phyloP scores from a whole-genome alignment of 345 rosid species.

The Camelina laxa region DNA sequence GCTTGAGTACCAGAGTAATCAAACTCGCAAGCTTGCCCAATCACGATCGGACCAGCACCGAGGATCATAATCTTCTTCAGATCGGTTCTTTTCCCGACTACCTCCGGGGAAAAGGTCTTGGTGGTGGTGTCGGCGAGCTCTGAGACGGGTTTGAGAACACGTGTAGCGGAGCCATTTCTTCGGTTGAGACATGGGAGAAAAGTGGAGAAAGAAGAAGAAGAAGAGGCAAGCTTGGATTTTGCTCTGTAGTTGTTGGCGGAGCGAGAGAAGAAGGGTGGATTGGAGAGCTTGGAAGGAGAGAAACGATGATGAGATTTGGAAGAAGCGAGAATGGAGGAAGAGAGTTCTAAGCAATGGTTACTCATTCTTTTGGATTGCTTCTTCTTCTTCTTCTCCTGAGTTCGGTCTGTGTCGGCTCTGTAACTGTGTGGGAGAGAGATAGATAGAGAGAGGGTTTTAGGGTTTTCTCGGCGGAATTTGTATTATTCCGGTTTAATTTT shows the following conservation, averaged over 20 bases:
- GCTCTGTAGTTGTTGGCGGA: conserved; percentile 33
- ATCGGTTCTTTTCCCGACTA: conserved; percentile 69
- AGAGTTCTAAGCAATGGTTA: conserved; percentile 45
- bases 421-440: conserved; percentile 1
- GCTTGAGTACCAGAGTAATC: conserved; percentile 99
- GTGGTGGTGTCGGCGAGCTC: conserved; percentile 15
- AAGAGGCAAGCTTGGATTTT: conserved; percentile 17
- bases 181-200: conserved; percentile 46
- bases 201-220: conserved; percentile 3
- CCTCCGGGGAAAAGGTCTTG: conserved; percentile 20
- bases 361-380: conserved; percentile 30
- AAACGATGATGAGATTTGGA: conserved; percentile 34
- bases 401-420: conserved; percentile 30
- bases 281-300: conserved; percentile 24
- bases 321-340: conserved; percentile 41
- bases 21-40: conserved; percentile 98
- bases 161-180: conserved; percentile 15
- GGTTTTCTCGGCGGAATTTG: conserved; percentile 28
- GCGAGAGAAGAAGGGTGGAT: conserved; percentile 35
- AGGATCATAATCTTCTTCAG: conserved; percentile 90
- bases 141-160: conserved; percentile 33
- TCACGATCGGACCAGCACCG: conserved; percentile 98
- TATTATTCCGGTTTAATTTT: conserved; percentile 14
- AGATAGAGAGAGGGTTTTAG: conserved; percentile 35
- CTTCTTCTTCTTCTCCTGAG: neutral